Evolutionary conservation across 306 rosid genomes (phyloP).

Genomic region (Prinsepia uniflora): DNA sequence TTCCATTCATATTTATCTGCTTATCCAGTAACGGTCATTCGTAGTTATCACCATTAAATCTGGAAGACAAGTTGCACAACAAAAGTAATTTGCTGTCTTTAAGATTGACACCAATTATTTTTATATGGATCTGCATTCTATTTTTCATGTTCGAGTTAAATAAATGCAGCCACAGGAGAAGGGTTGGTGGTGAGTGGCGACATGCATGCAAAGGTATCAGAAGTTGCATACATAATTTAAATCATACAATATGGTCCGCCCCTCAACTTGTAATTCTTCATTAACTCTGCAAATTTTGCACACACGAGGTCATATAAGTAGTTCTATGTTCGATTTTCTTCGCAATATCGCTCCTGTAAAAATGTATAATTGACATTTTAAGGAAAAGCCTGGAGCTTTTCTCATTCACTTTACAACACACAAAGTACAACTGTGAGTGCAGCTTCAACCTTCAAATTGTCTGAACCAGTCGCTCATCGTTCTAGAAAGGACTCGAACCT

Average conservation of each 20-base stretch:
- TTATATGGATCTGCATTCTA: neutral
- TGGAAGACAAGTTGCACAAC: neutral
- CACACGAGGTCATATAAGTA: no score
- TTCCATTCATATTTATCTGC: neutral
- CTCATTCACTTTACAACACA: no score
- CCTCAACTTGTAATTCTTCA: neutral
- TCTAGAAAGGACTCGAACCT: conserved; percentile 52
- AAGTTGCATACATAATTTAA: conserved; percentile 16
- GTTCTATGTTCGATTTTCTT: no score
- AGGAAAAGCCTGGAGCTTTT: no score
- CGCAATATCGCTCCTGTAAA: no score
- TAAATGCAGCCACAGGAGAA: conserved; percentile 33
- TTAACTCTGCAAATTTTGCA: neutral
- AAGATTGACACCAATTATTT: conserved; percentile 14
- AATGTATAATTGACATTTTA: no score
- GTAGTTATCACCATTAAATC: neutral
- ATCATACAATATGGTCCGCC: neutral
- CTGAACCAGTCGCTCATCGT: conserved; percentile 69
- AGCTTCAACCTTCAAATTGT: conserved; percentile 46
- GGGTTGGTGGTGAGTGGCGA: conserved; percentile 24
- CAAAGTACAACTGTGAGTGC: neutral
- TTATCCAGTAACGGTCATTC: neutral
- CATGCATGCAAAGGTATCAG: conserved; percentile 35
- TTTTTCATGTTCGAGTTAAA: neutral
- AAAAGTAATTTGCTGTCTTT: neutral